These are phyloP conservation scores for Rhynchosporium agropyri DNA, from an alignment of 2,329 filamentous ascomycete species.

Conservation along the genomic window DNA sequence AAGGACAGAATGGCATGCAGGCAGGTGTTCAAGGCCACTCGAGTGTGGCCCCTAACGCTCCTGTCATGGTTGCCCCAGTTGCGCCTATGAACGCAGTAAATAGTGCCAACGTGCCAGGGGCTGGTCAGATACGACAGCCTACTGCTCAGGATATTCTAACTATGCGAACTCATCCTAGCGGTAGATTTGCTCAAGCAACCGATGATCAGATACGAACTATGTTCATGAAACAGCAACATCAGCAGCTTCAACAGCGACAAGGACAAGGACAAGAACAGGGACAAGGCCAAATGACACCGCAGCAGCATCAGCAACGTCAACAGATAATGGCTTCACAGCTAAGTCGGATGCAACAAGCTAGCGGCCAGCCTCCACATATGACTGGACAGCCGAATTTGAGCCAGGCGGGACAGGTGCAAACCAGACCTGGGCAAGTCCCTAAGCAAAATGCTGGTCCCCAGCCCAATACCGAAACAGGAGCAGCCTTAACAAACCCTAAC, in stretches of 20 bases:
- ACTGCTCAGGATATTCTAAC: conserved; percentile 38
- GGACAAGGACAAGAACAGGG: conserved; percentile 24
- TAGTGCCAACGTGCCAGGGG: conserved; percentile 30
- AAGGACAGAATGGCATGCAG: conserved; percentile 28
- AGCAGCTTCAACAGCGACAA: conserved; percentile 28
- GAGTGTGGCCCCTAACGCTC: conserved; percentile 27
- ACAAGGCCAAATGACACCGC: conserved; percentile 26
- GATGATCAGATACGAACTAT: conserved; percentile 42
- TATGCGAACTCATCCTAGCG: conserved; percentile 37
- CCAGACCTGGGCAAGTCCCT: conserved; percentile 22
- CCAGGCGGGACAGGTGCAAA: conserved; percentile 18
- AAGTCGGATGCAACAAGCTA: conserved; percentile 24
- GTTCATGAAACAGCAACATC: conserved; percentile 32
- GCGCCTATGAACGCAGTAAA: conserved; percentile 39
- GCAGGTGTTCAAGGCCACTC: conserved; percentile 26
- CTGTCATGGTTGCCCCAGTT: conserved; percentile 40
- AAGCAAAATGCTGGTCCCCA: conserved; percentile 24
- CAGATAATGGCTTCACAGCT: conserved; percentile 25
- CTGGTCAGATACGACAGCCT: conserved; percentile 30
- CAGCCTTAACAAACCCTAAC: conserved; percentile 18
- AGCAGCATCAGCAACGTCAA: conserved; percentile 23
- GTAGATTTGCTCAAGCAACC: conserved; percentile 34
- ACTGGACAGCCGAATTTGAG: conserved; percentile 20
- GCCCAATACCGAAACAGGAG: conserved; percentile 21
- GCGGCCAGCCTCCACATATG: conserved; percentile 21